Percentiles rank a stretch among this genome's conserved stretches.
phyloP scores from a whole-genome alignment of 202 grass and related monocot species.

The Setaria italica region DNA sequence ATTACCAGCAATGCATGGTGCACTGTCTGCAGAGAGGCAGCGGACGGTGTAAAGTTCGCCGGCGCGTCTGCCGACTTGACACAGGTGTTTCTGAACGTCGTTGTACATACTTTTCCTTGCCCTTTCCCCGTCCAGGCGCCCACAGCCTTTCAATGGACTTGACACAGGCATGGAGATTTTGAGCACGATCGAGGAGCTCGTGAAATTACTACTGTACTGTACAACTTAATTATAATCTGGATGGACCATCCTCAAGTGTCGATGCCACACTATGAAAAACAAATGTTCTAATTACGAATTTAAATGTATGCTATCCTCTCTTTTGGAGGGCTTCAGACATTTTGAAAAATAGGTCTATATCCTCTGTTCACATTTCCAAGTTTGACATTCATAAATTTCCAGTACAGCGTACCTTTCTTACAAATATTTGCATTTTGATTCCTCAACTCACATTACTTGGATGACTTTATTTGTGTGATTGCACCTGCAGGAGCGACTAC shows the following conservation, averaged over 20 bases:
- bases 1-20: neutral
- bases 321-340: too few species aligned
- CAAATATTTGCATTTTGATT: too few species aligned
- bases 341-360: too few species aligned
- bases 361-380: too few species aligned
- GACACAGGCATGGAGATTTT: neutral
- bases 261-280: neutral
- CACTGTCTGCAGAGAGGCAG: neutral
- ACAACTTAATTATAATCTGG: too few species aligned
- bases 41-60: constrained; percentile 18
- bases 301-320: too few species aligned
- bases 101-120: neutral
- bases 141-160: neutral
- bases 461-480: too few species aligned
- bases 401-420: too few species aligned
- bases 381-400: too few species aligned
- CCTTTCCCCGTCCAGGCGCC: neutral
- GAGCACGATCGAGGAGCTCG: neutral
- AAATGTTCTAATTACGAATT: too few species aligned
- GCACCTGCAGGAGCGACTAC: too few species aligned
- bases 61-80: constrained; percentile 17
- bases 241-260: neutral
- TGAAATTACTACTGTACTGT: neutral
- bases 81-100: neutral
- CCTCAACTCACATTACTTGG: too few species aligned